phyloP scores from a whole-genome alignment of 2,329 filamentous ascomycete species.

The Colletotrichum simmondsii region DNA sequence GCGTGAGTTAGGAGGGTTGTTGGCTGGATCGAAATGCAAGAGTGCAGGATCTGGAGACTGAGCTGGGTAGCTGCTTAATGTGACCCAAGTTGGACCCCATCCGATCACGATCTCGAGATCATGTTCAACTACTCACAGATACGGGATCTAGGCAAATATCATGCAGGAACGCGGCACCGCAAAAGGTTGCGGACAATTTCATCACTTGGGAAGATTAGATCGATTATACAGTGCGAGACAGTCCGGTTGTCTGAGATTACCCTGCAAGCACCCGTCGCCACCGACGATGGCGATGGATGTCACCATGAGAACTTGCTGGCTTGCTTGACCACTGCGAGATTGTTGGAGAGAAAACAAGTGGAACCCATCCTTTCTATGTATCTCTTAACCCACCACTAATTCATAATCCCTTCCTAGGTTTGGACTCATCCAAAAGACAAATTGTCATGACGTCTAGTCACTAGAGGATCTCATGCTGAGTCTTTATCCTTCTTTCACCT shows the following conservation, averaged over 20 bases:
- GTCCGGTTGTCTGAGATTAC: background rate
- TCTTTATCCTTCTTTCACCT: background rate
- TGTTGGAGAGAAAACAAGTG: background rate
- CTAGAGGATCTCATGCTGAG: background rate
- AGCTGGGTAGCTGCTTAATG: background rate
- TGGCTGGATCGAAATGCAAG: conserved; percentile 31
- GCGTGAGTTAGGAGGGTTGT: background rate
- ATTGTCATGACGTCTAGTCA: background rate
- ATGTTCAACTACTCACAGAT: background rate
- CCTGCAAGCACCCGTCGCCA: background rate
- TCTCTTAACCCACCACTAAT: background rate
- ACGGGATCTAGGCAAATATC: background rate
- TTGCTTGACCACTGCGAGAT: background rate
- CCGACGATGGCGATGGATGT: background rate
- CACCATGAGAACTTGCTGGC: background rate
- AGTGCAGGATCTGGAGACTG: conserved; percentile 27
- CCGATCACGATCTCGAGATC: background rate
- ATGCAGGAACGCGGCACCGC: background rate
- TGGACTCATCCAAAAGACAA: background rate
- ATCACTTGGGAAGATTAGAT: background rate
- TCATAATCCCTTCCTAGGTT: background rate
- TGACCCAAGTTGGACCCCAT: background rate
- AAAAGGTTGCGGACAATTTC: background rate
- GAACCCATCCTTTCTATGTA: background rate
- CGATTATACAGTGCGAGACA: background rate